Base-by-base conservation (phyloP, 192 early-diverging fungal genomes). In the Backusella westeae region DNA sequence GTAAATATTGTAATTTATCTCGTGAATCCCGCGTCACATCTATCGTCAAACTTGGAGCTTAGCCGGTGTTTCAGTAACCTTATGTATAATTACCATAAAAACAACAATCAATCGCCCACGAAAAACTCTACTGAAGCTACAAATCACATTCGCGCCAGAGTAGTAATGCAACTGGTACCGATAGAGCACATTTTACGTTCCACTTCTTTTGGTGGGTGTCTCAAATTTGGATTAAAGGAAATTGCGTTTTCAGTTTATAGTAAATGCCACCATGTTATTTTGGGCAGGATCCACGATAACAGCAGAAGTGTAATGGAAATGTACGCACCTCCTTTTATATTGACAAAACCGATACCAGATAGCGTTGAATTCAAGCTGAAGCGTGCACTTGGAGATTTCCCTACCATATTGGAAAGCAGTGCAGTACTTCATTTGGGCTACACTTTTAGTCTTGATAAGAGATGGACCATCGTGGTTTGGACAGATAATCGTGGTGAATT, bases 241-340 rank as follows among this genome's bases (percentile, higher is more conserved):
- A 85, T 88, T 67, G 87, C 85, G 4, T 88, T 88, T 59, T 78
- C 87, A 15, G 85, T 88, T 19, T 88, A 88, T 42, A 77, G 78
- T 41, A 88, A 84, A 71, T 88, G 87, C 69, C 80, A 77, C 38
- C 23, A 78, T 34, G 77, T 86, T 56, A 75, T 88, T 34, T 32
- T 63, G 56, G 83, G 83, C 72, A 77, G 84, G 29, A 71, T 76
- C 44, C 71, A 79, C 34, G n/a, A 71, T 41, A 66, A 78, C 14
- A 36, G 38, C 4, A 67, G 53, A 17, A 26, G 69, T 12, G 69
- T 75, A 6, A 75, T 67, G n/a, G 85, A 89, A 34, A 52, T 85
- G 6, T 89, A 85, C 42, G 82, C 82, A 1, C 85, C 87, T 2
- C 73, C 84, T 0, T 89, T 85, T 71, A 80, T 85, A 7, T 75